phyloP scores from a whole-genome alignment of 495 filamentous ascomycete genomes.

The Patellaria atrata region DNA sequence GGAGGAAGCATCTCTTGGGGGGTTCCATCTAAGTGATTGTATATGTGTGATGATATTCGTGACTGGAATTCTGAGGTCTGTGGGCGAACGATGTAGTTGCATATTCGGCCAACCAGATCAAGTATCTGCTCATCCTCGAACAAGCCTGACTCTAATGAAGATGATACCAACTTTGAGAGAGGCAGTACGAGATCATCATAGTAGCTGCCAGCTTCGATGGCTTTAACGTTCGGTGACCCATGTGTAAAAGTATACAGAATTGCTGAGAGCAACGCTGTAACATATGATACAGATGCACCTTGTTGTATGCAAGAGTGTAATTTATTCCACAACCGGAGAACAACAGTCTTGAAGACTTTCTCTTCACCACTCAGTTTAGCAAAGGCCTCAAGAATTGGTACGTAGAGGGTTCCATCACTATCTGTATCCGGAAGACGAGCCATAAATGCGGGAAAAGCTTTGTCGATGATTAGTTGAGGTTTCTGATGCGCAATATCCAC shows the following conservation, averaged over 20 bases:
- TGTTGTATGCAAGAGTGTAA: constrained; percentile 43
- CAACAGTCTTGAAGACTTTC: constrained; percentile 53
- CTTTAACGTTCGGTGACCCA: constrained; percentile 31
- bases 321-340: constrained; percentile 53
- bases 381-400: constrained; percentile 49
- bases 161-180: constrained; percentile 14
- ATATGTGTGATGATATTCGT: constrained; percentile 39
- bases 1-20: constrained; percentile 12
- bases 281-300: constrained; percentile 39
- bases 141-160: constrained; percentile 19
- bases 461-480: constrained; percentile 52
- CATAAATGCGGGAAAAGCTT: constrained; percentile 60
- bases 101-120: constrained; percentile 49
- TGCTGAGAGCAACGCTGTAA: constrained; percentile 46
- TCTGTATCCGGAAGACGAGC: constrained; percentile 50
- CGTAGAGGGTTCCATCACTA: constrained; percentile 30
- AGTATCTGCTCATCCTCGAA: constrained; percentile 36
- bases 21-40: constrained; percentile 36
- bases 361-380: constrained; percentile 52
- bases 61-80: constrained; percentile 40
- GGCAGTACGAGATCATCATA: constrained; percentile 46
- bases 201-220: constrained; percentile 40
- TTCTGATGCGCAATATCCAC: constrained; percentile 51
- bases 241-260: constrained; percentile 50
- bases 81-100: constrained; percentile 44